Percentiles rank a stretch among this genome's conserved stretches.
Conservation (phyloP, 805 yeast species). For the Metschnikowia corniflorae region DNA sequence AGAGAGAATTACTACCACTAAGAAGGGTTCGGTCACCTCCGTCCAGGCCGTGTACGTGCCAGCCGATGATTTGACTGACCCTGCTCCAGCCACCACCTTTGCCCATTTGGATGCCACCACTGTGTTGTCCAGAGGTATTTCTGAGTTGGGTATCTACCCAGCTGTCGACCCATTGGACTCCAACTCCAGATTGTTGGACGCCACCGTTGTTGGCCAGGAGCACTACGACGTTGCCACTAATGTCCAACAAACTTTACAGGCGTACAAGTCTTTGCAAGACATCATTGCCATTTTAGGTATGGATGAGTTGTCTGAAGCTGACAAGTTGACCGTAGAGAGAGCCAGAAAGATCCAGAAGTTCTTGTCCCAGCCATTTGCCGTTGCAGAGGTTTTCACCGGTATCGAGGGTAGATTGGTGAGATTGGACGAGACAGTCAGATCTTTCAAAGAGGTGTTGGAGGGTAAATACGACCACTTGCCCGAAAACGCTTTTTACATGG, state of each 20-base stretch:
- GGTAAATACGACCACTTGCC: conserved; percentile 99
- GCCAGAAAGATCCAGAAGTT: conserved; percentile 99
- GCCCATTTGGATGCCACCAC: conserved; percentile 99
- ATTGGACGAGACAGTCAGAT: conserved; percentile 88
- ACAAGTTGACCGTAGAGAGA: conserved; percentile 99
- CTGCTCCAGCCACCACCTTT: conserved; percentile 99
- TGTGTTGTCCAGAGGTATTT: conserved; percentile 98
- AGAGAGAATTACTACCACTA: conserved; percentile 99
- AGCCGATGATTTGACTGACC: conserved; percentile 99
- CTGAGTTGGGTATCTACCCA: conserved; percentile 99
- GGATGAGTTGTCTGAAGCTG: conserved; percentile 99
- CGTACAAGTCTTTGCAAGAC: conserved; percentile 99
- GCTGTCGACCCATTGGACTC: conserved; percentile 99
- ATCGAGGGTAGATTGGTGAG: conserved; percentile 96
- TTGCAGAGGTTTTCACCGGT: conserved; percentile 99
- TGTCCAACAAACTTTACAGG: conserved; percentile 98
- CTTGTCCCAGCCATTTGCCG: conserved; percentile 99
- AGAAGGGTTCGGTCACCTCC: conserved; percentile 99
- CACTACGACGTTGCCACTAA: conserved; percentile 93
- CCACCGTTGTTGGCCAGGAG: conserved; percentile 96
- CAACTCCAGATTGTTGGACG: conserved; percentile 97
- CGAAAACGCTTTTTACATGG: conserved; percentile 99
- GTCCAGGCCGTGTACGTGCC: conserved; percentile 99
- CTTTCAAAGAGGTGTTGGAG: conserved; percentile 95
- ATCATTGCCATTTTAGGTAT: conserved; percentile 99